phyloP scores from a whole-genome alignment of 202 grass and related monocot genomes.

The Hordeum pubiflorum region DNA sequence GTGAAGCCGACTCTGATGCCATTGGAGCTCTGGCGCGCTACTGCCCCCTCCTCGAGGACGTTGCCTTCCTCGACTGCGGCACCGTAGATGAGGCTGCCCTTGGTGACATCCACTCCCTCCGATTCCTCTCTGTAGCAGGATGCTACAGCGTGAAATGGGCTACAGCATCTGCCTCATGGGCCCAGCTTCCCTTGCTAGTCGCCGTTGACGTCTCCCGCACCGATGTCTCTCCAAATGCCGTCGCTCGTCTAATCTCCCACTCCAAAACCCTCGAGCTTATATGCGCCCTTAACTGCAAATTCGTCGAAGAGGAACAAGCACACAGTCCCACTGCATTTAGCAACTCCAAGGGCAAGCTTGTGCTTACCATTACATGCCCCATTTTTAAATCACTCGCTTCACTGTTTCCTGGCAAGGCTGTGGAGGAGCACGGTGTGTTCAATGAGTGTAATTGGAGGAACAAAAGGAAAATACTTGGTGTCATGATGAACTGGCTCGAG shows the following conservation, averaged over 20 bases:
- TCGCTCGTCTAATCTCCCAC: conserved; percentile 61
- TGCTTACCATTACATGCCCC: conserved; percentile 57
- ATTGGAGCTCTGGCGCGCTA: conserved; percentile 60
- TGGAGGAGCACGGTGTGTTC: conserved; percentile 53
- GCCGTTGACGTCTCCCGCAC: conserved; percentile 87
- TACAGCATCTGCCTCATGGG: conserved; percentile 66
- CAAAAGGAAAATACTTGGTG: conserved; percentile 49
- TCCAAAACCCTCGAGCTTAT: conserved; percentile 77
- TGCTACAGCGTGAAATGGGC: conserved; percentile 82
- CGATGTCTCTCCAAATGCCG: conserved; percentile 54
- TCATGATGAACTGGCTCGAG: conserved; percentile 81
- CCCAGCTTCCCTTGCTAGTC: conserved; percentile 67
- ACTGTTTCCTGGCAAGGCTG: conserved; percentile 38
- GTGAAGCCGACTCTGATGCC: conserved; percentile 58
- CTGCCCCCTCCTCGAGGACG: conserved; percentile 63
- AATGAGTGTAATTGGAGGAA: conserved; percentile 50
- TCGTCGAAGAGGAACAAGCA: conserved; percentile 59
- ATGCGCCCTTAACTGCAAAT: conserved; percentile 55
- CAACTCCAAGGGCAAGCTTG: conserved; percentile 73
- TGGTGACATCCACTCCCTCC: conserved; percentile 52
- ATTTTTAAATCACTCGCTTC: conserved; percentile 48
- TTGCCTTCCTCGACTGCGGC: conserved; percentile 83
- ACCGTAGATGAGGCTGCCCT: conserved; percentile 61
- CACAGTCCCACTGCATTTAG: conserved; percentile 55
- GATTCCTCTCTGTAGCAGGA: conserved; percentile 77